Conservation (phyloP, 306 rosid genomes). For the Sicyos baderoa region DNA sequence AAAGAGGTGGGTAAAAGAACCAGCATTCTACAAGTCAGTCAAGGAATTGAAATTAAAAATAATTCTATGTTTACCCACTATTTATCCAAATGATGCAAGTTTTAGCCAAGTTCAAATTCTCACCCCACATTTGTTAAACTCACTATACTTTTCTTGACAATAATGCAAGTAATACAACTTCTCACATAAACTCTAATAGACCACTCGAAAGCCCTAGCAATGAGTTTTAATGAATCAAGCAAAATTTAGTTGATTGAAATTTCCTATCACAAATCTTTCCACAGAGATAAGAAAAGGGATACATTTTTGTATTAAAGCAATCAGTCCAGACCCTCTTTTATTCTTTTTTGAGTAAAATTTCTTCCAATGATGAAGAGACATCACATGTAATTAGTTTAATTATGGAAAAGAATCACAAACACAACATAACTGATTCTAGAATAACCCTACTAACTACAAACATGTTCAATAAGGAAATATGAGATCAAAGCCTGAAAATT, state of each 20-base stretch:
- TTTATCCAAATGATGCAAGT: background rate
- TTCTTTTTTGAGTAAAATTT: background rate
- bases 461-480: background rate
- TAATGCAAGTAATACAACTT: background rate
- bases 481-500: slow-evolving; percentile 3
- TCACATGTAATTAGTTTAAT: background rate
- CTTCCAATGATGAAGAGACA: background rate
- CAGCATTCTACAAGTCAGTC: background rate
- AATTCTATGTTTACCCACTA: background rate
- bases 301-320: background rate
- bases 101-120: background rate
- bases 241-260: background rate
- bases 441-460: background rate
- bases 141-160: background rate
- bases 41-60: background rate
- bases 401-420: slow-evolving; percentile 2
- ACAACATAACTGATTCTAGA: slow-evolving; percentile 11
- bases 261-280: too few species aligned
- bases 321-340: background rate
- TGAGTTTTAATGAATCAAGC: background rate
- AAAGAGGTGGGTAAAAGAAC: background rate
- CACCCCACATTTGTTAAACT: background rate
- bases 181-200: background rate
- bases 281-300: too few species aligned
- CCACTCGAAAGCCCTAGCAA: background rate